Conservation (phyloP, 345 rosid genomes). For the Raphanus sativus region DNA sequence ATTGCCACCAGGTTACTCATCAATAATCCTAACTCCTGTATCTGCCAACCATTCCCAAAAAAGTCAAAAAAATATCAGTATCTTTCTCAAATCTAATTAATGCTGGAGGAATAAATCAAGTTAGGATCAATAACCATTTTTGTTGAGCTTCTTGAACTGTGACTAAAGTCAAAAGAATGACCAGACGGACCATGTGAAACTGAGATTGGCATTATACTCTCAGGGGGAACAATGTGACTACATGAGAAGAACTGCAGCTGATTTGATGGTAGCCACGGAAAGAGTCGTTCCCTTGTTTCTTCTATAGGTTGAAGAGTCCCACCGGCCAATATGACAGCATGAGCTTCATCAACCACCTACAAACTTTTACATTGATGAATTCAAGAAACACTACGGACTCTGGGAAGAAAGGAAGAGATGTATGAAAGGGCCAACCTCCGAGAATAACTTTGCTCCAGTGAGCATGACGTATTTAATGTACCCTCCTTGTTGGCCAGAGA, state of each 20-base stretch:
- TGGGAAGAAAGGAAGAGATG: constrained; percentile 3
- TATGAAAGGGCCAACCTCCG: constrained; percentile 59
- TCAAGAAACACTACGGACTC: not conserved
- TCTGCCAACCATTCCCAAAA: constrained; percentile 44
- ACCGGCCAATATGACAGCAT: constrained; percentile 81
- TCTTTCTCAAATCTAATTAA: not conserved
- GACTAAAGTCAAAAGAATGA: constrained; percentile 81
- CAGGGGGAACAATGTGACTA: constrained; percentile 79
- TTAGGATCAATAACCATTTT: constrained; percentile 50
- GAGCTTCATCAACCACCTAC: constrained; percentile 83
- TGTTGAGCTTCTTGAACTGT: constrained; percentile 66
- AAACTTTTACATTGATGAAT: constrained; percentile 11
- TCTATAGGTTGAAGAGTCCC: constrained; percentile 97
- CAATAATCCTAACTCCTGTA: constrained; percentile 79
- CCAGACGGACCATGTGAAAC: constrained; percentile 87
- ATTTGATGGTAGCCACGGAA: constrained; percentile 71
- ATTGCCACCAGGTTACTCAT: constrained; percentile 76
- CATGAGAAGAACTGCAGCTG: constrained; percentile 83
- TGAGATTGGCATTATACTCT: constrained; percentile 77
- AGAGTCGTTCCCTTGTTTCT: constrained; percentile 89
- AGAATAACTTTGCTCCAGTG: constrained; percentile 80
- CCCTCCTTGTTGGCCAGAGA: constrained; percentile 59
- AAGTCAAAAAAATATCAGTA: not conserved
- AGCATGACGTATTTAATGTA: constrained; percentile 86
- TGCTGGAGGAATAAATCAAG: not conserved